Base-by-base conservation (phyloP, 768 basidiomycete species). In the Daedaleopsis nitida region DNA sequence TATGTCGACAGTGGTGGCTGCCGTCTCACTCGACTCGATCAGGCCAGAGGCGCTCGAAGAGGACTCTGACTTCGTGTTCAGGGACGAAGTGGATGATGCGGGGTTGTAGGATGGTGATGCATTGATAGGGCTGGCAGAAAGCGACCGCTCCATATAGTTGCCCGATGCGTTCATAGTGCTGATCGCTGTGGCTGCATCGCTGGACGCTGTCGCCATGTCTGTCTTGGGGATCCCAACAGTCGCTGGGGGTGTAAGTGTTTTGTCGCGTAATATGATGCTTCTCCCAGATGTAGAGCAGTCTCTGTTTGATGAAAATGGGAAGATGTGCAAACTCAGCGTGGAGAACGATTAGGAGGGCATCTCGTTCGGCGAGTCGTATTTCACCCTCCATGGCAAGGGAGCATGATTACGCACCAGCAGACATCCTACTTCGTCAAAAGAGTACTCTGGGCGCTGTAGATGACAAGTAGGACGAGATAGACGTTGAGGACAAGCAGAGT, bases 141-240 rank as follows among this genome's bases (percentile, higher is more conserved):
- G 37, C 45, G 59, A 47, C 24, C 60, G 63, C n/a, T 44, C 35
- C n/a, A n/a, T 32, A 19, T 52, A 59, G 11, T 67, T 61, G 13
- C 69, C 68, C 6, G 65, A 62, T 44, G 64, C 63, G 57, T 65
- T 68, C 16, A 59, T 51, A 57, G 65, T 68, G 19, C 62, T 51
- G 51, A 21, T 65, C 16, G 64, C 55, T 3, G 62, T 57, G 52
- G 61, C 59, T 37, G 68, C 19, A 23, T 60, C 57, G 32, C 58
- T 50, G n/a, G 68, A 66, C 14, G 66, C 60, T 16, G 68, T 63
- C 57, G 65, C 65, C 51, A 60, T 60, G 7, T 39, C 57, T 38
- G 52, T 24, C 2, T 48, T 21, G 58, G 48, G 32, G 58, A 59
- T 57, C 55, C 45, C 5, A 52, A 58, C 11, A 37, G n/a, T 16